phyloP scores from a whole-genome alignment of 148 eudicot species.

The Camellia sinensis region DNA sequence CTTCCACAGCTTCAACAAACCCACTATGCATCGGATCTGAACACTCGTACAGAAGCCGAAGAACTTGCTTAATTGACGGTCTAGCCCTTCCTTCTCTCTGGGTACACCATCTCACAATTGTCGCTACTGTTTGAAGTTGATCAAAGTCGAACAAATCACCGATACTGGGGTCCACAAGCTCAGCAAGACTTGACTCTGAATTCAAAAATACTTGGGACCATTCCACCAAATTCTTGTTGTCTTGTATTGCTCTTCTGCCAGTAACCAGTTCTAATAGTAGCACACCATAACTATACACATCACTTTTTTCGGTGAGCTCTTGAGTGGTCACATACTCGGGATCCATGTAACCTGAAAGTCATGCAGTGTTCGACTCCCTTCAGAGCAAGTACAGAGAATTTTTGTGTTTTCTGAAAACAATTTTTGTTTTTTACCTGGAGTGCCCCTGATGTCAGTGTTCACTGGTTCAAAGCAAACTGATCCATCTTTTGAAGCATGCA shows the following conservation, averaged over 20 bases:
- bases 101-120: constrained; percentile 81
- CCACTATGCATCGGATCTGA: constrained; percentile 80
- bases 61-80: constrained; percentile 95
- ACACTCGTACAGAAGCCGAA: constrained; percentile 87
- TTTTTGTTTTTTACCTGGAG: constrained; percentile 62
- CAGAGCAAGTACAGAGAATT: not conserved
- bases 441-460: constrained; percentile 89
- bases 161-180: constrained; percentile 72
- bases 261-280: constrained; percentile 78
- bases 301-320: constrained; percentile 95
- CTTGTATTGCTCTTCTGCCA: constrained; percentile 74
- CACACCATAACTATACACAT: constrained; percentile 90
- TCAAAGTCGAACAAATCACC: constrained; percentile 72
- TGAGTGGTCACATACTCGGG: constrained; percentile 83
- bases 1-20: constrained; percentile 66
- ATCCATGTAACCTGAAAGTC: constrained; percentile 81
- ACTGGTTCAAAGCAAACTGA: constrained; percentile 85
- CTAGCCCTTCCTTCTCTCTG: constrained; percentile 70
- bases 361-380: not conserved
- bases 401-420: not conserved
- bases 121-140: constrained; percentile 70
- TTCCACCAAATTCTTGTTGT: constrained; percentile 75
- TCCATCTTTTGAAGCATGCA: constrained; percentile 85
- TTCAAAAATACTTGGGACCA: constrained; percentile 61
- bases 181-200: constrained; percentile 56